Base-by-base conservation (phyloP, 768 basidiomycete genomes). In the Rhodotorula babjevae region DNA sequence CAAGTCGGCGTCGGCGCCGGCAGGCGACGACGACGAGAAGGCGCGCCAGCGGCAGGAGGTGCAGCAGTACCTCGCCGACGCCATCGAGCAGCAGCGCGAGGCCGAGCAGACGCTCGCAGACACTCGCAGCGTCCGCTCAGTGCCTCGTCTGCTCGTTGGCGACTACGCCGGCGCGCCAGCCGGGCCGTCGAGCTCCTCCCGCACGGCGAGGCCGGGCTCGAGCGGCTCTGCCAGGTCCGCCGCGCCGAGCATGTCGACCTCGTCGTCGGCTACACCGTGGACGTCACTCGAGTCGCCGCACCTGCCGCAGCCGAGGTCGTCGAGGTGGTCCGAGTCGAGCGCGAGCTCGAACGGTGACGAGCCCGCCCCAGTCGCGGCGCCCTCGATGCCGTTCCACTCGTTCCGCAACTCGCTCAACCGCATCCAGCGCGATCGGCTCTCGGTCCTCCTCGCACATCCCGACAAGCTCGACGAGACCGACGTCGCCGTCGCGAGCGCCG, bases 391-490 rank as follows among this genome's bases (percentile, higher is more conserved):
- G 10, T 72, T 72, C 63, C 23, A 61, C n/a, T 59, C 71, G 23
- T 72, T 72, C 59, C 62, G 71, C 46, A 68, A 72, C 67, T 72
- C 71, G 31, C 62, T 68, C 61, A 68, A 61, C 36, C 14, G 55
- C 11, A 9, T 58, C 2, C 58, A 16, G 56, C 63, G 52, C 29
- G 29, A 42, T 19, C 46, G 46, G 55, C 63, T 52, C 53, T 62
- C 52, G 42, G 29, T 15, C 27, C 9, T 44, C 55, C 36, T 56
- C 29, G 27, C 59, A 25, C 44, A 27, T n/a, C 53, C 27, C 7
- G 53, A 29, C n/a, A 29, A n/a, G n/a, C 53, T 55, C 53, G 53
- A 55, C n/a, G 53, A 55, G 27, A n/a, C 53, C 53, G 53, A 33
- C 29, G 27, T 29, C 29, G 55, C 29, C 55, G n/a, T 56, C 31